Evolutionary conservation across 352 stramenopile species (phyloP).

Genomic region (Phytophthora cryptogea): DNA sequence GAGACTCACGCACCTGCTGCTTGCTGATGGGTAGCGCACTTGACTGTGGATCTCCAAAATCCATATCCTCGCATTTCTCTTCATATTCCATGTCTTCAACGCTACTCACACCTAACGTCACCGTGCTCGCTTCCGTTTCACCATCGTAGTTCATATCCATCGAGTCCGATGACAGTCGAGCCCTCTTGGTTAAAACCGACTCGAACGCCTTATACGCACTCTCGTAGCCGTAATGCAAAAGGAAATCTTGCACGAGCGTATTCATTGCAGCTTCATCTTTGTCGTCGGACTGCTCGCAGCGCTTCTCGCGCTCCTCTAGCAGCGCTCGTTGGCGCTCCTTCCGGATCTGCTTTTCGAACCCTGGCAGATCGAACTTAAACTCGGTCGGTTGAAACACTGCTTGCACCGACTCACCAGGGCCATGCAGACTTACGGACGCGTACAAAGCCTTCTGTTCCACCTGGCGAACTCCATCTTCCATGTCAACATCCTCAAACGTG

Average conservation of each 20-base stretch:
- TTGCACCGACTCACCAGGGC: slow-evolving; percentile 47
- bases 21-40: slow-evolving; percentile 9
- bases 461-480: slow-evolving; percentile 27
- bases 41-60: not conserved
- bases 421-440: slow-evolving; percentile 53
- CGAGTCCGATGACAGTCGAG: slow-evolving; percentile 9
- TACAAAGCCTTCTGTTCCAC: slow-evolving; percentile 40
- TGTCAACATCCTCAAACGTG: slow-evolving; percentile 21
- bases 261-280: slow-evolving; percentile 43
- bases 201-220: slow-evolving; percentile 38
- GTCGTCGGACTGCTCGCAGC: slow-evolving; percentile 15
- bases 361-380: slow-evolving; percentile 54
- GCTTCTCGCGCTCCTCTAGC: slow-evolving; percentile 20
- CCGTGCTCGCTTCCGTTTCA: slow-evolving; percentile 6
- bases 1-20: slow-evolving; percentile 20
- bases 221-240: slow-evolving; percentile 47
- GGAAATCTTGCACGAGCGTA: slow-evolving; percentile 45
- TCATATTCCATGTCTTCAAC: slow-evolving; percentile 19
- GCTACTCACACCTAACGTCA: slow-evolving; percentile 4
- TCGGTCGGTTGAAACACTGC: slow-evolving; percentile 23
- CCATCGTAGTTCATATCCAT: slow-evolving; percentile 9
- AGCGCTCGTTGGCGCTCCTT: slow-evolving; percentile 53
- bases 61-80: slow-evolving; percentile 13
- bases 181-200: slow-evolving; percentile 5
- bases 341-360: slow-evolving; percentile 50